These are phyloP conservation scores for Dendrobium catenatum DNA, from an alignment of 106 monocot genomes.

Conservation along the genomic window DNA sequence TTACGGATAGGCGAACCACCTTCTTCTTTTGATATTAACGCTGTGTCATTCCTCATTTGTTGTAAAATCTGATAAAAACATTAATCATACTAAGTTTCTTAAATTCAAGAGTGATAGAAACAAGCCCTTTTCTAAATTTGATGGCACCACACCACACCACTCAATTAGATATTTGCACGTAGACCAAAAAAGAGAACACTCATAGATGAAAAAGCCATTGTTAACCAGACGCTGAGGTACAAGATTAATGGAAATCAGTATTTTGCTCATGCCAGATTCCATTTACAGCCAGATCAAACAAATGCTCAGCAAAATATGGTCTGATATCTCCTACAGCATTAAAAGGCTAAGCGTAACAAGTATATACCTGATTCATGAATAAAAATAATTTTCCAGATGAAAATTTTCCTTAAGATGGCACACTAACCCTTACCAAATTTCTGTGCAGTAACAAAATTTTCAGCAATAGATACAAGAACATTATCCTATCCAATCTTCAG, in stretches of 20 bases:
- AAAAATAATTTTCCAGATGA: not conserved
- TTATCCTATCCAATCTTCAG: not conserved
- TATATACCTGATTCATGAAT: not conserved
- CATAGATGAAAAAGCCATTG: not conserved
- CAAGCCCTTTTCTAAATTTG: not conserved
- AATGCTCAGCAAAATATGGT: not conserved
- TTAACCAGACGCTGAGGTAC: not conserved
- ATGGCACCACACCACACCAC: not conserved
- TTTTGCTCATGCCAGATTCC: not conserved
- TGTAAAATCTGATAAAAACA: conserved; percentile 67
- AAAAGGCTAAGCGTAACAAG: not conserved
- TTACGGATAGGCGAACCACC: conserved; percentile 91
- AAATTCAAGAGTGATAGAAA: not conserved
- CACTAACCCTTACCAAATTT: not conserved
- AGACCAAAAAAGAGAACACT: not conserved
- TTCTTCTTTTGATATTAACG: conserved; percentile 85
- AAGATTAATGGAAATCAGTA: not conserved
- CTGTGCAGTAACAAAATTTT: not conserved
- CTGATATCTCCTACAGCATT: not conserved
- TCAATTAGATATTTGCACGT: not conserved
- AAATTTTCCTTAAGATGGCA: not conserved
- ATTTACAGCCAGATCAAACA: not conserved
- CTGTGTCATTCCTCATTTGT: conserved; percentile 85
- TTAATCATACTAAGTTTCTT: not conserved
- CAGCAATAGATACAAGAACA: not conserved